Conservation (phyloP, 306 rosid genomes). For the Corylus heterophylla region DNA sequence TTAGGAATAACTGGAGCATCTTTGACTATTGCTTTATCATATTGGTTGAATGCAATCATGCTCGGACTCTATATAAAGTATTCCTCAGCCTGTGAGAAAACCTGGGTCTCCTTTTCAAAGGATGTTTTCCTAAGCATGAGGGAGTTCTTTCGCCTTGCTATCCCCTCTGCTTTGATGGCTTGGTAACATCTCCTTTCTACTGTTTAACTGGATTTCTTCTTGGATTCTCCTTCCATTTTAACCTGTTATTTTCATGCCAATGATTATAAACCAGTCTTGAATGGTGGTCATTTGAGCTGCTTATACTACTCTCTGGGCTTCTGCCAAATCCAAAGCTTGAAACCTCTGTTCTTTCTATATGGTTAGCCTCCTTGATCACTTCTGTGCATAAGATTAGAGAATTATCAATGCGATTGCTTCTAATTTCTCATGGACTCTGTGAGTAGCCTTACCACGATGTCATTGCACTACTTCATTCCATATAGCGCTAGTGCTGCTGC, state of each 20-base stretch:
- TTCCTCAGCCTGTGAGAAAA: slow-evolving; percentile 52
- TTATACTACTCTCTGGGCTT: slow-evolving; percentile 56
- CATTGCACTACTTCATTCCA: slow-evolving; percentile 56
- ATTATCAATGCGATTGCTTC: background rate
- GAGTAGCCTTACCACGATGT: slow-evolving; percentile 51
- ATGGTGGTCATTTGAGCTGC: slow-evolving; percentile 72
- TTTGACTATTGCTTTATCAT: slow-evolving; percentile 38
- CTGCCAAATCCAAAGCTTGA: slow-evolving; percentile 57
- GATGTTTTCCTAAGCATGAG: slow-evolving; percentile 31
- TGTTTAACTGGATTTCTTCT: background rate
- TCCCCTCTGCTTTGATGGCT: slow-evolving; percentile 66
- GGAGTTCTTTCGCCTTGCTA: slow-evolving; percentile 48
- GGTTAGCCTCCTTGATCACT: slow-evolving; percentile 29
- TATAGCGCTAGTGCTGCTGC: slow-evolving; percentile 59
- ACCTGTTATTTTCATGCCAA: background rate
- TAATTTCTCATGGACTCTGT: slow-evolving; percentile 13
- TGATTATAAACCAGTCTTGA: slow-evolving; percentile 46
- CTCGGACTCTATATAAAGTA: slow-evolving; percentile 34
- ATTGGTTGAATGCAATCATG: slow-evolving; percentile 51
- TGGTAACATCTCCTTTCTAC: slow-evolving; percentile 45
- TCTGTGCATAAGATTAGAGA: background rate
- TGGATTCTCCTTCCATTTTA: background rate
- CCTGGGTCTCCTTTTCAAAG: slow-evolving; percentile 33
- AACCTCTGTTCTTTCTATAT: slow-evolving; percentile 63
- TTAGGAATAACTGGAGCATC: slow-evolving; percentile 62